Base-by-base conservation (phyloP, 2,329 filamentous ascomycete genomes). In the Hymenoscyphus linearis region DNA sequence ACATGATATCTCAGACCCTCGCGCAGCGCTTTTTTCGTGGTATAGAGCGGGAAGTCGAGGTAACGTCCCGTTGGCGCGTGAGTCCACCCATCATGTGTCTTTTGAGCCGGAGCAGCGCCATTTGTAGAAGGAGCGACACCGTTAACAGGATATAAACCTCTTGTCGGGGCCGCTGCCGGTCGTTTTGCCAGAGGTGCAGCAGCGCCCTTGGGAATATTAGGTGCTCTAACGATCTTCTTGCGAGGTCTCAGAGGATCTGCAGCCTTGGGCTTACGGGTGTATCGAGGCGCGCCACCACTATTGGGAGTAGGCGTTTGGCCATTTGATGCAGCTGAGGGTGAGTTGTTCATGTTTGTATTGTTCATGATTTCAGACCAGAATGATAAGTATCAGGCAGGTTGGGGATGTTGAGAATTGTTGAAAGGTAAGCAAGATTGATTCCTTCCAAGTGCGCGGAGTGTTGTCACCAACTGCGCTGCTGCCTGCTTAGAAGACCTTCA, bases 1-100 rank as follows among this genome's bases (percentile, higher is more conserved):
- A 96, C 84, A 72, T 99, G 95, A 70, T 92, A 87, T 55, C 93
- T 89, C 62, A 96, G 78, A 5, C 89, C 90, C 67, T 95, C 88
- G 60, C 90, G 82, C 56, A 96, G 76, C 10, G 87, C 85, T 70
- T 87, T 86, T 75, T 96, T 96, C 6, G 91, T 96, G 6, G 92
- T 90, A 66, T 91, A 85, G 18, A 98, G 81, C 14, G 91, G 90
- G 68, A 79, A 87, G 69, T 86, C 86, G 25, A 76, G 74, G 27
- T 72, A 73, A 18, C 69, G 67, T 1, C 74, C 77, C 6, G 13
- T 57, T 0, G 72, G 70, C 2, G 79, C 77, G 1, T 80, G 76
- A 31, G 81, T 50, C 79, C 80, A 68, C 82, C 78, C 64, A 77
- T 74, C 76, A 55, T 79, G 78, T 26, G 78, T 76, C 47, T 62